Evolutionary conservation across 306 rosid species (phyloP).

Genomic region (Cucurbita ficifolia): DNA sequence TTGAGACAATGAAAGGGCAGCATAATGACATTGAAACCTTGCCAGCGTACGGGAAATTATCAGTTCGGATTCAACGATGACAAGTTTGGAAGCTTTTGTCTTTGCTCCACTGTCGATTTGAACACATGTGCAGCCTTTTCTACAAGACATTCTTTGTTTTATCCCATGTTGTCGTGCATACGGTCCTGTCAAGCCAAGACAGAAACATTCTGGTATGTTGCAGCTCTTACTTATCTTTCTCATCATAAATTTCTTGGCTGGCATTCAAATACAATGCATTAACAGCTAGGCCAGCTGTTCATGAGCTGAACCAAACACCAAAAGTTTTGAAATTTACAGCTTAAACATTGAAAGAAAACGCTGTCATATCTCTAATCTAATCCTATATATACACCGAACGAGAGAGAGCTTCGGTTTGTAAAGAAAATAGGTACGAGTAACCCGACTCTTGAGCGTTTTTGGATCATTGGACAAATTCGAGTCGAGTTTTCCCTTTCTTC

Average conservation of each 20-base stretch:
- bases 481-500: neutral
- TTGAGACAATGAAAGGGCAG: conserved; percentile 47
- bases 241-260: neutral
- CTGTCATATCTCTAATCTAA: neutral
- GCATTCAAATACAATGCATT: neutral
- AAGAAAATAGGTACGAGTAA: neutral
- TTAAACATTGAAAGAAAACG: neutral
- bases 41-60: neutral
- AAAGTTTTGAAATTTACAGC: neutral
- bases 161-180: neutral
- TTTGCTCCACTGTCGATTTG: conserved; percentile 2
- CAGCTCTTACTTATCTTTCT: neutral
- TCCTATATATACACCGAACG: neutral
- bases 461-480: neutral
- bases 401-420: neutral
- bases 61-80: neutral
- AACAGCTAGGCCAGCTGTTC: conserved; percentile 3
- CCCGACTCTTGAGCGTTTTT: neutral
- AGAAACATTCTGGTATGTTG: neutral
- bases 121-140: neutral
- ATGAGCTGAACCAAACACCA: neutral
- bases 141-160: neutral
- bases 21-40: conserved; percentile 35
- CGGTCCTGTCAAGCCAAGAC: neutral
- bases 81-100: neutral